Evolutionary conservation across 148 eudicot species (phyloP), one percentile per base, ranked within the genome.

Genomic region (Diospyros lotus): DNA sequence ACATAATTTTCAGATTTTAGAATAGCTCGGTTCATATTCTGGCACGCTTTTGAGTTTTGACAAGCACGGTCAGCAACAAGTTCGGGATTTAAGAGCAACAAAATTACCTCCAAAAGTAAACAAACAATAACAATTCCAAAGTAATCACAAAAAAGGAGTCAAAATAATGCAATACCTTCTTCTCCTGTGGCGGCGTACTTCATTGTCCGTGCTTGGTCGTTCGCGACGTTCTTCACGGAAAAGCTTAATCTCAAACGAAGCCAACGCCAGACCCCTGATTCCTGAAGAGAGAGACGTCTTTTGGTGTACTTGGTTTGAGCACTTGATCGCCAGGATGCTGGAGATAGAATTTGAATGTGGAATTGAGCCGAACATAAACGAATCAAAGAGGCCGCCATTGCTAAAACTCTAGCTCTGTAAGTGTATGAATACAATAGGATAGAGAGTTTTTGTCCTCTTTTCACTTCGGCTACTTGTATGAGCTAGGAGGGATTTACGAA

Each of bases 361-460:
- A 38, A 71, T 45, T 14, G 74, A 52, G 45, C 48, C 60, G 3
- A 73, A 18, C 6, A 51, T 45, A 58, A 28, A 28, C 70, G 48
- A 54, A 62, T 59, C 38, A 69, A 18, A 62, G 75, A 71, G 63
- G 75, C 63, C 5, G 80, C 75, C 64, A 71, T 77, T 71, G 65
- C 64, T 54, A 53, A 38, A 69, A 14, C 4, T 12, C 3, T 41
- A 43, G 14, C 69, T 65, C 52, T 14, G 18, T 6, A 64, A 41
- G 5, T 40, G 28, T 28, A 28, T 28, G 28, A 28, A 28, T 28
- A 28, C 28, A 28, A 28, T 28, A 28, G 28, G 28, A 28, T 28
- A 28, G 28, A 28, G 28, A 0, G 28, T 28, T 28, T 28, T 28
- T 0, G 28, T 28, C 28, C 28, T 28, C 28, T 28, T 28, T 28